Evolutionary conservation across 306 rosid genomes (phyloP), one percentile per base, ranked within the genome.

Genomic region (Chamaecrista fasciculata): DNA sequence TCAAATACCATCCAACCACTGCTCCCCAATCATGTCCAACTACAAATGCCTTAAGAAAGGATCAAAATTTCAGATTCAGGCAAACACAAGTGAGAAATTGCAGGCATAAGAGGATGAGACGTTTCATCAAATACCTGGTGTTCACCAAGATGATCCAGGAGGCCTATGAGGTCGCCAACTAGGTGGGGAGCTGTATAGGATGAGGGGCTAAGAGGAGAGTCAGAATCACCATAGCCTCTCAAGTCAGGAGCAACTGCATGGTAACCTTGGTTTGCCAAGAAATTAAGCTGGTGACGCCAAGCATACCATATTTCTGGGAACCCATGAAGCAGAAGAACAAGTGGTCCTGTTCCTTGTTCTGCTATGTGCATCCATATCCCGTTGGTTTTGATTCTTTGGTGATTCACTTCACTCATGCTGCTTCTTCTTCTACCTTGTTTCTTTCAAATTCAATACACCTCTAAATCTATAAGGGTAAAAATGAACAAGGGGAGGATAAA

Each of bases 1-100:
- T 69, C 40, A 84, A 16, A 66, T 86, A 21, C 88, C 92, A 86
- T 56, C 92, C 92, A 75, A 69, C 72, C 21, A 16, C 6, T 48
- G 92, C 86, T 71, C 90, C 96, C 84, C 82, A 82, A 6, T 89
- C 96, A 79, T 25, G 60, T 53, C 92, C 92, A 67, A 89, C 96
- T 11, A 89, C 80, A 74, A 76, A 86, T 51, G 76, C 89, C 96
- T 85, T 28, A 59, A 19, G 5, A 19, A 1, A 44, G 18, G 10
- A 60, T 60, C 47, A 37, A 11, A 37, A 19, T 61, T 11, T 5
- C 16, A 18, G 48, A 37, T 21, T 61, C 48, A 20, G 8, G 66
- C 40, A 3, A 9, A 6, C 51, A 50, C 14, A 19, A 4, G 7
- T 21, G n/a, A 44, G 1, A 21, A 21, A 1, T 40, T 36, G 36